These are phyloP conservation scores for Mortierella sp. DNA, from an alignment of 371 early-diverging fungal genomes.

Conservation along the genomic window DNA sequence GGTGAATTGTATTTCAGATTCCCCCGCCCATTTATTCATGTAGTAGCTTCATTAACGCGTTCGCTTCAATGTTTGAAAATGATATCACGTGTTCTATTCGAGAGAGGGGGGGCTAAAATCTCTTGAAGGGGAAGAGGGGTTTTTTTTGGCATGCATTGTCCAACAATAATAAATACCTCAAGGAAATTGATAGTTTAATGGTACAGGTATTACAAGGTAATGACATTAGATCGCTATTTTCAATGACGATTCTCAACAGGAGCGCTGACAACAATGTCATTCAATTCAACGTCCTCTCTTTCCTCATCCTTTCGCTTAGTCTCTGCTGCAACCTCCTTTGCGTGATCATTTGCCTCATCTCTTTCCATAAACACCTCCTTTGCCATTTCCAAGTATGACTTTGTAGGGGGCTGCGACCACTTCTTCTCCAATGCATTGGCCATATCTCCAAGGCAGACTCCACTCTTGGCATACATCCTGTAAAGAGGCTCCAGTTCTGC, in stretches of 20 bases:
- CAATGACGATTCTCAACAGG: conserved; percentile 21
- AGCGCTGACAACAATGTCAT: conserved; percentile 46
- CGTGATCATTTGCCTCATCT: conserved; percentile 39
- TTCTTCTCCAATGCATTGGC: conserved; percentile 40
- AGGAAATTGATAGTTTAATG: not conserved
- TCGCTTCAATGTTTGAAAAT: too few relatives aligned
- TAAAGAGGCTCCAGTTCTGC: conserved; percentile 44
- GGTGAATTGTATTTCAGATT: too few relatives aligned
- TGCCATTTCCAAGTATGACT: conserved; percentile 46
- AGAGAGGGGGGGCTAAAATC: too few relatives aligned
- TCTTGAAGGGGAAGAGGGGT: too few relatives aligned
- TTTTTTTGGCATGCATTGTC: too few relatives aligned
- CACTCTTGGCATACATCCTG: conserved; percentile 50
- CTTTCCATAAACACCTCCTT: conserved; percentile 50
- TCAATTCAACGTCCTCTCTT: conserved; percentile 29
- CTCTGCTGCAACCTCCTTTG: conserved; percentile 33
- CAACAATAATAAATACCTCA: not conserved
- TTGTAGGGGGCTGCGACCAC: conserved; percentile 39
- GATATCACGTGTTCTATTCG: too few relatives aligned
- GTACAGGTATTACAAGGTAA: not conserved
- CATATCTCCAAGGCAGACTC: conserved; percentile 43
- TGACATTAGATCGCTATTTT: not conserved
- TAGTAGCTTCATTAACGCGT: too few relatives aligned
- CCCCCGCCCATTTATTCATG: too few relatives aligned
- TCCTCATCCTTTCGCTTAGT: conserved; percentile 37